Base-by-base conservation (phyloP, 2,329 filamentous ascomycete species). In the Trichophyton benhamiae region DNA sequence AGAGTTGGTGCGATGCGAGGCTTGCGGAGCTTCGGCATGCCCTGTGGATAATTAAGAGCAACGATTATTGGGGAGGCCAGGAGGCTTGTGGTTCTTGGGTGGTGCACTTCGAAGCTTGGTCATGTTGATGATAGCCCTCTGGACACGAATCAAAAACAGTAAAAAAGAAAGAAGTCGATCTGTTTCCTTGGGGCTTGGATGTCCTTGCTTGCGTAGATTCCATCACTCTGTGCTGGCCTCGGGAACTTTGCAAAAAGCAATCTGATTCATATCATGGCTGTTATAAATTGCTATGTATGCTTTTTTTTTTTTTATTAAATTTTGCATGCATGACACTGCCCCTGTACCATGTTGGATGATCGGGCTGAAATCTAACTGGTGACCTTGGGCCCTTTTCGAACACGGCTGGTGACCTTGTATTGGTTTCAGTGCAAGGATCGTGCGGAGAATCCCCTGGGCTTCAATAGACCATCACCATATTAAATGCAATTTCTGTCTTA, bases 361-460 rank as follows among this genome's bases (percentile, higher is more conserved):
- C 55, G 55, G 55, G 55, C 55, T 58, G 33, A 58, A 53, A 58
- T 58, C 55, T 58, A 38, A 58, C 38, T 58, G 55, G 33, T 38
- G 33, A 41, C 33, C 33, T 41, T 27, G 55, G 55, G 38, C 17
- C n/a, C 15, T 44, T 44, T 42, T 58, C 55, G 55, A 58, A 42
- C 55, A 58, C 55, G 55, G 55, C 55, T 58, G 55, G 55, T 41
- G 55, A 33, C 55, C 55, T 58, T n/a, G 55, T 58, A 41, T 58
- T 42, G 30, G 55, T 58, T 58, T 42, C 38, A 41, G 30, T 41
- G 55, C 55, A 20, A 30, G 55, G 55, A 41, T 58, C 38, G 33
- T 58, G 55, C 33, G 55, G 55, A 58, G 55, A 58, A 38, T 17
- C 27, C 55, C 55, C 30, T 41, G 53, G 27, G n/a, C 27, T 36